These are phyloP conservation scores for Lanmaoa pseudosensibilis DNA, from an alignment of 768 basidiomycete species.

Conservation along the genomic window DNA sequence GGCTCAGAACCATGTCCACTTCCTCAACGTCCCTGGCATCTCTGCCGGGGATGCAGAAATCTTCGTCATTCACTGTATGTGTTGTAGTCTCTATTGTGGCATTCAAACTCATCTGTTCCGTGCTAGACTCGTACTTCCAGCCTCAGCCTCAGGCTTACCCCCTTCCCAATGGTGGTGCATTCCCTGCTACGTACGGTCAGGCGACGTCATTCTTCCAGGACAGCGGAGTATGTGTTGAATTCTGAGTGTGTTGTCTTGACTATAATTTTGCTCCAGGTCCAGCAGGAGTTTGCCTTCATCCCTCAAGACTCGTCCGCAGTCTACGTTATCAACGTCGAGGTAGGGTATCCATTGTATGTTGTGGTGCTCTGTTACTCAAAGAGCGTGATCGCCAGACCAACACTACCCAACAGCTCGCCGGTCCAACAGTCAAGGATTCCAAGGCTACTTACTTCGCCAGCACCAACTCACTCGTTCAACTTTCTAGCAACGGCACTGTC, in stretches of 20 bases:
- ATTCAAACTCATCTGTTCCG: neutral
- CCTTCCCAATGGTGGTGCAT: conserved; percentile 42
- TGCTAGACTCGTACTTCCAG: conserved; percentile 76
- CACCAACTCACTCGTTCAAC: conserved; percentile 61
- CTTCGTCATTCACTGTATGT: conserved; percentile 86
- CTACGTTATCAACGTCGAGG: conserved; percentile 74
- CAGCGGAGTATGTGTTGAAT: conserved; percentile 42
- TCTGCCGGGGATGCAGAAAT: conserved; percentile 72
- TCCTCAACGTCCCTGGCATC: conserved; percentile 68
- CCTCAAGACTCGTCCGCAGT: conserved; percentile 70
- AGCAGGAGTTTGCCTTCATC: conserved; percentile 75
- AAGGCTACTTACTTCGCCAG: conserved; percentile 64
- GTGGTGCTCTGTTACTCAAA: conserved; percentile 3
- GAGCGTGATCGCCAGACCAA: conserved; percentile 46
- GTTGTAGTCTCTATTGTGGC: too few relatives aligned
- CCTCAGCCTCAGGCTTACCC: conserved; percentile 62
- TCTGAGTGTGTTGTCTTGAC: neutral
- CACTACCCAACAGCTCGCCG: conserved; percentile 59
- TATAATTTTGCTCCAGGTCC: conserved; percentile 42
- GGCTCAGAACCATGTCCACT: conserved; percentile 85
- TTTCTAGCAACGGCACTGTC: conserved; percentile 58
- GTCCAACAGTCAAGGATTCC: conserved; percentile 60
- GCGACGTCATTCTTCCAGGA: conserved; percentile 68
- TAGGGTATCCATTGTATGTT: conserved; percentile 20
- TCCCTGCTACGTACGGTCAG: conserved; percentile 71